Evolutionary conservation across 2,329 filamentous ascomycete species (phyloP), one percentile per base, ranked within the genome.

Genomic region (Pseudogymnoascus sp.): DNA sequence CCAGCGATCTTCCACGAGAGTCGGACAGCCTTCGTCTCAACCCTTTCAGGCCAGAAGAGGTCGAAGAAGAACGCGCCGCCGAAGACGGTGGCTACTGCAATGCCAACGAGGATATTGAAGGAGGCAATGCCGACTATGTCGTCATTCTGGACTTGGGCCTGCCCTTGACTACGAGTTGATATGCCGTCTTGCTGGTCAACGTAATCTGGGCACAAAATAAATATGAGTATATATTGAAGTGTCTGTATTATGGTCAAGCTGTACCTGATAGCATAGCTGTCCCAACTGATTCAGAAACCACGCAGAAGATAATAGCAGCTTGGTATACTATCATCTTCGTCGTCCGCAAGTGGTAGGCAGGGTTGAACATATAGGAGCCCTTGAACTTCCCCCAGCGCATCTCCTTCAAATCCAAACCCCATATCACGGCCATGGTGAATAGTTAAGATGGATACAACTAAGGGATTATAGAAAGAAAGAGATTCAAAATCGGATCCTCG

Each of bases 291-390:
- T 84, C 82, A 2, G 80, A 82, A 27, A 80, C 76, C 12, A 84
- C 80, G 65, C 79, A 82, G 64, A 79, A 74, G 59, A 85, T 82
- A 80, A 84, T 80, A 64, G 82, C 82, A 62, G 79, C 73, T 69
- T 85, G 82, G 68, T 85, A 85, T 62, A 84, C 77, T 64, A 83
- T 78, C 75, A 85, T 84, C 67, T 83, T 84, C 7, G 79, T 81
- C 18, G 79, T 75, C 45, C 82, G 79, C 2, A 82, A 71, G 69
- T 85, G 80, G 67, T 82, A 84, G 10, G 75, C 73, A 33, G 72
- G 77, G 66, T 80, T 80, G 73, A 80, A 84, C 82, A 85, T 85
- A 69, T 84, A 78, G n/a, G 75, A 77, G 64, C 72, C 77, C 64
- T 79, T 80, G 76, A 85, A 84, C 68, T 83, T 83, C 64, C 72